Evolutionary conservation across 176 grass and related monocot genomes (phyloP), one percentile per base, ranked within the genome.

Genomic region (Paspalum vaginatum): DNA sequence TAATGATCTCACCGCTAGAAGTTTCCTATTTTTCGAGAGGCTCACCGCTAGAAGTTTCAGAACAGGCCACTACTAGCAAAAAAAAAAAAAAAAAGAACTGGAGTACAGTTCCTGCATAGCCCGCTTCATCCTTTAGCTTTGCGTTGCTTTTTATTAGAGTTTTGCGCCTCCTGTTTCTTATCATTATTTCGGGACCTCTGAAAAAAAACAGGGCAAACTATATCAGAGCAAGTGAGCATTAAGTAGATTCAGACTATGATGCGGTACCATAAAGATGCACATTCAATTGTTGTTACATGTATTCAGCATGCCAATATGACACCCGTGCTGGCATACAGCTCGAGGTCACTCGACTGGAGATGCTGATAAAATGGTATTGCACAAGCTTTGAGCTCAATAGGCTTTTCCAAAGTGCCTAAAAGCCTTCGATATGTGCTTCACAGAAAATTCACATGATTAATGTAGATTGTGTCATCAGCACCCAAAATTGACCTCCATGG

Each of bases 101-200:
- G 11, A 60, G 38, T 57, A 51, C 6, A 71, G 42, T 78, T 16
- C 52, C 21, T 53, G 15, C 3, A 3, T 6, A 56, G 20, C 2
- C 40, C 13, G 32, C 61, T 54, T 84, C 53, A 91, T 38, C 56
- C 68, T 18, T 86, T 69, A 70, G 72, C 82, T 72, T 91, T 87
- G 5, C 51, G 74, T 60, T 77, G 81, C 87, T 93, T 93, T 78
- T 91, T 86, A 22, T 17, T 82, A 8, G 85, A 49, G 20, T 40
- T 77, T 49, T 79, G 77, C 18, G 21, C 48, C 26, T 76, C 48
- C 41, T 88, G 78, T n/a, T 87, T 84, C 76, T 85, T 77, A 62
- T 79, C 71, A 73, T 24, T 68, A 44, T 75, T 88, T 27, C 41
- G 66, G 27, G 69, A 77, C 65, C 85, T 95, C 93, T 92, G 91